Percentiles rank a stretch among this genome's conserved stretches.
Evolutionary conservation across 2,329 filamentous ascomycete genomes (phyloP).

Genomic region (Geosmithia morbida): DNA sequence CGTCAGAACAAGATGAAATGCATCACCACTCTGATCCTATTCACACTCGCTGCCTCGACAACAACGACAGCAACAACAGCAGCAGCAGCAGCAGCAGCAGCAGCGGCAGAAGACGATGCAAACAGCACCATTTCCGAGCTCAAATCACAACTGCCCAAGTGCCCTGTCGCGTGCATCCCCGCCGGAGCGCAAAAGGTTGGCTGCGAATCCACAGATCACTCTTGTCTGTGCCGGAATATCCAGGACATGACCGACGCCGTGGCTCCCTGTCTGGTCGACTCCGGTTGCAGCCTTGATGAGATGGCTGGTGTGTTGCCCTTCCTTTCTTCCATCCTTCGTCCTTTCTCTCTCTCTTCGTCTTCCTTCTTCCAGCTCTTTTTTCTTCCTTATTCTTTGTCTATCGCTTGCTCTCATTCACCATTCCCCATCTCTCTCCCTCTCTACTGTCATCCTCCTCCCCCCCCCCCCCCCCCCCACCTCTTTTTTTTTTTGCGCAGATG

Average conservation of each 20-base stretch:
- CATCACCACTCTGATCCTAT: neutral
- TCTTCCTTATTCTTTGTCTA: too few relatives aligned
- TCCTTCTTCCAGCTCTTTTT: too few relatives aligned
- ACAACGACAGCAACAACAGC: constrained; percentile 1
- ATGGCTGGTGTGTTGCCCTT: constrained; percentile 12
- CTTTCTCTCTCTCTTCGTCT: too few relatives aligned
- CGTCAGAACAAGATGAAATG: neutral
- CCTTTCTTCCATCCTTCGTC: neutral
- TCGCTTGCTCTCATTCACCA: too few relatives aligned
- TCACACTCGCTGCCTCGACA: constrained; percentile 6
- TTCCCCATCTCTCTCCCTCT: too few relatives aligned
- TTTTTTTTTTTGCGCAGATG: too few relatives aligned
- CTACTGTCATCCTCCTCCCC: too few relatives aligned
- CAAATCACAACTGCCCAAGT: constrained; percentile 16
- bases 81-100: constrained; percentile 1
- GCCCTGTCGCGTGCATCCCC: constrained; percentile 21
- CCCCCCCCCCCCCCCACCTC: too few relatives aligned
- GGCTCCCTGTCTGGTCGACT: constrained; percentile 18
- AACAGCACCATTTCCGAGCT: constrained; percentile 5
- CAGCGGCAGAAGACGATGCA: neutral
- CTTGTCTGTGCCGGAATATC: constrained; percentile 22
- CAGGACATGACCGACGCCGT: constrained; percentile 17
- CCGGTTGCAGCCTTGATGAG: constrained; percentile 1
- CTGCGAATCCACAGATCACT: constrained; percentile 18
- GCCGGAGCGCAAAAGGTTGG: constrained; percentile 13